Evolutionary conservation across 768 basidiomycete species (phyloP).

Genomic region (Mrakia frigida): DNA sequence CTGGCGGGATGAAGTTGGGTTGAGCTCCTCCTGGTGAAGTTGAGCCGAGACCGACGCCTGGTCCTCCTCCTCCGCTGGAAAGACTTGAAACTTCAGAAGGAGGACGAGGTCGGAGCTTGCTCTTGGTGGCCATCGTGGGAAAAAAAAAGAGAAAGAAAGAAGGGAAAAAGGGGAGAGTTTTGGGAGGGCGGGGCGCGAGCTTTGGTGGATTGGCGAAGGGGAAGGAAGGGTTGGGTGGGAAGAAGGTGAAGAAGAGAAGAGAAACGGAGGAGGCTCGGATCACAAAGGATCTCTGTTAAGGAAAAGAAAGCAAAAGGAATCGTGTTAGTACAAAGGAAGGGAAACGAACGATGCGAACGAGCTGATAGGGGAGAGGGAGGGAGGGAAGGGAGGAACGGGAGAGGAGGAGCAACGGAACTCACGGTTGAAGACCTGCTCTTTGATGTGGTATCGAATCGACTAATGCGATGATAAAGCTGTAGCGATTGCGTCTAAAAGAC

Average conservation of each 20-base stretch:
- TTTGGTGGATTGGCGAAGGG: neutral
- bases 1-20: neutral
- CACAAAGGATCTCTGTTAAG: constrained; percentile 4
- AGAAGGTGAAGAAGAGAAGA: neutral
- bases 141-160: neutral
- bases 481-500: neutral
- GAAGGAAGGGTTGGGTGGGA: neutral
- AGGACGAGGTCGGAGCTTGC: constrained; percentile 3
- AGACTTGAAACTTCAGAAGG: constrained; percentile 12
- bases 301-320: neutral
- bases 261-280: neutral
- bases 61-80: neutral
- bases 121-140: constrained; percentile 17
- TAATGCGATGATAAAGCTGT: neutral
- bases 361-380: neutral
- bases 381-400: neutral
- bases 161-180: neutral
- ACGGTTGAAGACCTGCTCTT: neutral
- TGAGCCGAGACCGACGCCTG: neutral
- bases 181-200: neutral
- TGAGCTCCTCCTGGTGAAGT: neutral
- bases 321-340: neutral
- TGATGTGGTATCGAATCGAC: neutral
- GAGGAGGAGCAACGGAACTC: neutral
- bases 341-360: neutral